Evolutionary conservation across 2,329 filamentous ascomycete species (phyloP).

Genomic region (Colletotrichum brevisporum): DNA sequence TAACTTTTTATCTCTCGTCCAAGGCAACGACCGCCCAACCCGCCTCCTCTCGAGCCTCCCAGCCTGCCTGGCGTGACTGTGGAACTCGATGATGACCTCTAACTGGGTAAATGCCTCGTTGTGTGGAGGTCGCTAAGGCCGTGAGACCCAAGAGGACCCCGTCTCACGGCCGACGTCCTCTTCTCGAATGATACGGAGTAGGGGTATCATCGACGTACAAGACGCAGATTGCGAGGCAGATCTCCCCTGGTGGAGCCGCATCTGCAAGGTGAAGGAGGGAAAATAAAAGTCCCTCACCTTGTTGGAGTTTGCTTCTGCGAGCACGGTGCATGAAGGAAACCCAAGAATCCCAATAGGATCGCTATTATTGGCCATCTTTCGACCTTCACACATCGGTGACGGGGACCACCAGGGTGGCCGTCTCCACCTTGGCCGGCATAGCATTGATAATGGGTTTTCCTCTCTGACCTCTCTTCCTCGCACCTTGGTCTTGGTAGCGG

Average conservation of each 20-base stretch:
- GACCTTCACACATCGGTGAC: constrained; percentile 27
- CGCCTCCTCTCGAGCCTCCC: constrained; percentile 3
- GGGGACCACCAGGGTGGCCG: constrained; percentile 9
- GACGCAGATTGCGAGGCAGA: constrained; percentile 8
- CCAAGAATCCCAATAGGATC: constrained; percentile 18
- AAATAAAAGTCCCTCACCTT: constrained; percentile 32
- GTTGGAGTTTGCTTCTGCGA: background rate
- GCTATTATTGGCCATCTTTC: constrained; percentile 33
- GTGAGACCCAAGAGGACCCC: constrained; percentile 4
- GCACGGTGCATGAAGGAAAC: constrained; percentile 32
- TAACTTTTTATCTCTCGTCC: constrained; percentile 34
- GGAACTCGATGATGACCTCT: constrained; percentile 11
- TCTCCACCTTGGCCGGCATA: constrained; percentile 33
- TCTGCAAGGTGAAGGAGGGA: constrained; percentile 27
- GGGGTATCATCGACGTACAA: constrained; percentile 8
- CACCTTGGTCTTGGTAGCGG: constrained; percentile 11
- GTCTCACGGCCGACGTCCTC: constrained; percentile 9
- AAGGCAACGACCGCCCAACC: constrained; percentile 27
- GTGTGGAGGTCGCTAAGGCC: constrained; percentile 26
- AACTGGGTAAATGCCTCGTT: constrained; percentile 27
- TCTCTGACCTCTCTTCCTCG: background rate
- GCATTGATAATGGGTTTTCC: constrained; percentile 40
- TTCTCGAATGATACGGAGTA: constrained; percentile 4
- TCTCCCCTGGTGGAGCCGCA: constrained; percentile 20
- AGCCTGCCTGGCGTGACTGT: constrained; percentile 33